Evolutionary conservation across 805 yeast genomes (phyloP), one percentile per base, ranked within the genome.

Genomic region (Zygoascus bituminiphila): DNA sequence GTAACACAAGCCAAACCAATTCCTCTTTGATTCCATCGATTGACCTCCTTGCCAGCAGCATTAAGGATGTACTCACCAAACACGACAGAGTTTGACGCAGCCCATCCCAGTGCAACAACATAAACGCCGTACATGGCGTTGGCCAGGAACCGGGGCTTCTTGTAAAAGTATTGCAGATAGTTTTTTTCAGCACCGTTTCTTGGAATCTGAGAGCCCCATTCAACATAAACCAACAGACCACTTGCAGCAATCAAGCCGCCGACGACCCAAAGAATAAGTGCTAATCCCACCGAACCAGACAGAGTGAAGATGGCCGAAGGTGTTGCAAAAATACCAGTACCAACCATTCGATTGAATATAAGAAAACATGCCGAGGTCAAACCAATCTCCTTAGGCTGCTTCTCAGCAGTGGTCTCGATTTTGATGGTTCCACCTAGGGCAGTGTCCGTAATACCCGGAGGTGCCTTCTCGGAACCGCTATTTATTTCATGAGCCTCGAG

Each of bases 131-230:
- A 80, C 69, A 77, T 71, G 17, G 75, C 77, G 23, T 85, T 80
- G 42, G 82, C 74, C 51, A 86, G 70, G 60, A 81, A 84, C 61
- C 70, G 75, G 38, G 95, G 95, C 56, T 76, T 78, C 44, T 71
- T 72, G 67, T 73, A 86, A 44, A 84, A 76, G 56, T 75, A 81
- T 62, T 85, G 93, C 57, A 86, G 67, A 62, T 86, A 86, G 59
- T 83, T 84, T 66, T 84, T 84, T 61, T 86, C 95, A 56, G 93
- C 95, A 55, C 95, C 95, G 59, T 85, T 84, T 67, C 83, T 77
- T 42, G 87, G 86, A 49, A 84, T 78, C 39, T 82, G 81, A 4
- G 84, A 76, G 14, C 94, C 94, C 62, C 83, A 82, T 61, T 84
- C 93, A 79, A 84, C 78, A 63, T 84, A 85, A 2, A 82, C 87